Evolutionary conservation across 768 basidiomycete species (phyloP), one percentile per base, ranked within the genome.

Genomic region (Favolaschia claudopus): DNA sequence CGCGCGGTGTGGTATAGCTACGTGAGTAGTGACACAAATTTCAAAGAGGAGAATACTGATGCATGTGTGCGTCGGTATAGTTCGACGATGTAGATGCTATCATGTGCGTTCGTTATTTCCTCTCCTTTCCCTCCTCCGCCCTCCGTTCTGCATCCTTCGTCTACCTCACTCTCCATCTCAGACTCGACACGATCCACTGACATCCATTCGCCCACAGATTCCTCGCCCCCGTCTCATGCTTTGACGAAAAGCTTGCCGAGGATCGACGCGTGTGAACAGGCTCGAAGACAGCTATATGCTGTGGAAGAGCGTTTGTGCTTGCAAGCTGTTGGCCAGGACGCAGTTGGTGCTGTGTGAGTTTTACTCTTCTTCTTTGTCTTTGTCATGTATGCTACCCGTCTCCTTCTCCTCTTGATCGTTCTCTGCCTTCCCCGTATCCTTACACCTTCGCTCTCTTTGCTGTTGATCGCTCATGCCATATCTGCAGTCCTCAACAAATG

Each of bases 71-170:
- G n/a, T n/a, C n/a, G n/a, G n/a, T n/a, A n/a, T n/a, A n/a, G n/a
- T 93, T 93, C 60, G 90, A 93, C 63, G 89, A 92, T 70, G 83
- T 82, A 50, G 86, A 92, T 73, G 86, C 91, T 1, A 91, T 94
- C 70, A 93, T 95, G 65, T 94, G 93, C 76, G 84, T 94, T 33
- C 89, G 71, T 84, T 67, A 74, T 81, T 77, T 13, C 6, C 36
- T 40, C 50, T 34, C 15, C 25, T 20, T 28, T 29, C 50, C 42
- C 32, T 49, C 43, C 33, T 36, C 27, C 43, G n/a, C 38, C 43
- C 54, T 24, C 40, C 50, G 43, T 47, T 37, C 51, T 19, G 48
- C 56, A 52, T 29, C 51, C 51, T 44, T 52, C 19, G 27, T 55
- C 31, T 15, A 43, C 53, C n/a, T n/a, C n/a, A 46, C 28, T 37